Conservation (phyloP, 371 early-diverging fungal genomes). For the Syncephalis plumigaleata region DNA sequence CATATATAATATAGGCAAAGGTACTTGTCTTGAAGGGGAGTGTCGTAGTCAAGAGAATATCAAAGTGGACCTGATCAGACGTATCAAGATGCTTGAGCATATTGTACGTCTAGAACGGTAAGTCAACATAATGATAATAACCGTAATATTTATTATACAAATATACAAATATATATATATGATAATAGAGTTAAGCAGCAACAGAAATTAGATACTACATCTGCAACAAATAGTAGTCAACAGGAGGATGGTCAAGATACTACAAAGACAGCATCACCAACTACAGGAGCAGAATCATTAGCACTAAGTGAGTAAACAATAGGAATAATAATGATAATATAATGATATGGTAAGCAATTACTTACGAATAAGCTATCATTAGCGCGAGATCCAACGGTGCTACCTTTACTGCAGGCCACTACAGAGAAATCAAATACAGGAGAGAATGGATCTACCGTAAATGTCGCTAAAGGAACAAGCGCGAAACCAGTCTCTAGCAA, state of each 20-base stretch:
- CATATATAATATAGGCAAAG: too few relatives aligned
- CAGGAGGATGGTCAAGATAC: neutral
- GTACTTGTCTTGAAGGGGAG: slow-evolving; percentile 72
- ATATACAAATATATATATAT: too few relatives aligned
- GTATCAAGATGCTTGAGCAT: slow-evolving; percentile 82
- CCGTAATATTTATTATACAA: too few relatives aligned
- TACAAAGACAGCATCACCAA: neutral
- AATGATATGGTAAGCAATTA: too few relatives aligned
- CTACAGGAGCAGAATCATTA: neutral
- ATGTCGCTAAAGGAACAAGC: too few relatives aligned
- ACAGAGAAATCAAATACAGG: neutral
- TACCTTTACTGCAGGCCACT: neutral
- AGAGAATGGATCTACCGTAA: neutral
- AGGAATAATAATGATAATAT: too few relatives aligned
- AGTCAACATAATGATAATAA: neutral
- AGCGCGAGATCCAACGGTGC: too few relatives aligned
- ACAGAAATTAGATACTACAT: neutral
- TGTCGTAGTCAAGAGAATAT: slow-evolving; percentile 55
- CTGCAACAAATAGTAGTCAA: too few relatives aligned
- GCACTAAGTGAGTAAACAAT: neutral
- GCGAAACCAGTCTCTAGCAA: slow-evolving; percentile 3
- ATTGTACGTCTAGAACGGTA: slow-evolving; percentile 59
- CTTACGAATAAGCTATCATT: too few relatives aligned
- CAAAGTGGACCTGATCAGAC: slow-evolving; percentile 53
- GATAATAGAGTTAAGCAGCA: neutral